Conservation (phyloP, 1,284 basidiomycete species). For the Ganoderma sinense region DNA sequence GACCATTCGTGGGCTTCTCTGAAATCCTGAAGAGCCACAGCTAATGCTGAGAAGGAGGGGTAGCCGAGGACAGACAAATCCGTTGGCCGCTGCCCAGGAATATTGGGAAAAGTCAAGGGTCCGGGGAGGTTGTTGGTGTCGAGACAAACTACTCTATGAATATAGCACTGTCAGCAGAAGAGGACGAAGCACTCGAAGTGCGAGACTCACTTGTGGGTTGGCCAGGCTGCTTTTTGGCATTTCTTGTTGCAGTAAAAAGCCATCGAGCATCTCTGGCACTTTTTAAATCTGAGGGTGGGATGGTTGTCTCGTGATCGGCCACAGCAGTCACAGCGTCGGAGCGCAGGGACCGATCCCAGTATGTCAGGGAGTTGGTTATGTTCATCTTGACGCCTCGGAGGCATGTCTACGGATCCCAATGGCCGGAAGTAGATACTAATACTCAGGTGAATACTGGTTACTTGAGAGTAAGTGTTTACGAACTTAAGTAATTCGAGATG, state of each 20-base stretch:
- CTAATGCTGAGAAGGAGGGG: background rate
- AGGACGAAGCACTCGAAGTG: too few relatives aligned
- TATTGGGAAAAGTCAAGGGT: too few relatives aligned
- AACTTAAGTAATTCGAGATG: too few relatives aligned
- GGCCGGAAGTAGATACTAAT: too few relatives aligned
- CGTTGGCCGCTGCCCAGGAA: too few relatives aligned
- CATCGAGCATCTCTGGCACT: background rate
- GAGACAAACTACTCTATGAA: background rate
- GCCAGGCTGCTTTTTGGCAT: background rate
- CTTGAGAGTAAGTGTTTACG: too few relatives aligned
- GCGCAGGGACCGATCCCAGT: background rate
- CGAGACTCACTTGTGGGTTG: background rate
- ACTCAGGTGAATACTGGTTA: too few relatives aligned
- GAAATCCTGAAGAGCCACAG: background rate
- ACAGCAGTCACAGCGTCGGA: slow-evolving; percentile 5
- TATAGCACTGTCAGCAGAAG: background rate
- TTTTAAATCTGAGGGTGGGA: background rate
- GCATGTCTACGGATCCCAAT: too few relatives aligned
- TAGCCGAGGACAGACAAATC: too few relatives aligned
- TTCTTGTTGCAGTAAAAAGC: background rate
- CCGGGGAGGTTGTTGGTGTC: background rate
- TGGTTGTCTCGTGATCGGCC: background rate
- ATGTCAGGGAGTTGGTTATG: background rate
- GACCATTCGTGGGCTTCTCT: background rate
- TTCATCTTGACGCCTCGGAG: background rate